These are phyloP conservation scores for Phytophthora sp. DNA, from an alignment of 352 stramenopile genomes.

Conservation along the genomic window DNA sequence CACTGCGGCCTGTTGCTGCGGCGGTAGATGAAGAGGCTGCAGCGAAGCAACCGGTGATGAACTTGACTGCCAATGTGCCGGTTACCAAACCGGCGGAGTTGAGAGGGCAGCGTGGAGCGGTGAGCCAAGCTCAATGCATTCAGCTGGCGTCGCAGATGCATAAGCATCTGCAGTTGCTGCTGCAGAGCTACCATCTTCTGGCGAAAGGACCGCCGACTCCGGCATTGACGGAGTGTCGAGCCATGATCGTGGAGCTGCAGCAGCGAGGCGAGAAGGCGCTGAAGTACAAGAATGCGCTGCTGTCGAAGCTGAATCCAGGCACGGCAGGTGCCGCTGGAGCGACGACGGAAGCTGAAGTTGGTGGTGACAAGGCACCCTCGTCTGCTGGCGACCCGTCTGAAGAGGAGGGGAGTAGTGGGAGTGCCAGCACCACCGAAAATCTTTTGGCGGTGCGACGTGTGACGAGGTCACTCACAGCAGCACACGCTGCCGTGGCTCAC, in stretches of 20 bases:
- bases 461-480: conserved; percentile 78
- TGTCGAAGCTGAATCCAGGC: conserved; percentile 62
- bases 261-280: conserved; percentile 65
- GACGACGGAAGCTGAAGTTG: conserved; percentile 3
- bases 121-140: conserved; percentile 77
- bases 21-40: not conserved
- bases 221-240: conserved; percentile 41
- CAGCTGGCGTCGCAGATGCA: conserved; percentile 89
- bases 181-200: conserved; percentile 76
- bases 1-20: not conserved
- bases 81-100: conserved; percentile 11
- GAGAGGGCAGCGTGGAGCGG: conserved; percentile 27
- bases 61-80: not conserved
- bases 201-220: conserved; percentile 13
- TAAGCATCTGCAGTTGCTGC: conserved; percentile 84
- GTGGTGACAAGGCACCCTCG: not conserved
- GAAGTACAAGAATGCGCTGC: conserved; percentile 63
- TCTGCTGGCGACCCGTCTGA: conserved; percentile 1
- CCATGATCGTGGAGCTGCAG: conserved; percentile 77
- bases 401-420: conserved; percentile 1
- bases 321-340: conserved; percentile 8
- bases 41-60: conserved; percentile 2
- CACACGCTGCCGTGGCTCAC: conserved; percentile 77
- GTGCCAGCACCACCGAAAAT: conserved; percentile 19
- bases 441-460: conserved; percentile 57